Base-by-base conservation (phyloP, 106 monocot genomes). In the Platanthera zijinensis region DNA sequence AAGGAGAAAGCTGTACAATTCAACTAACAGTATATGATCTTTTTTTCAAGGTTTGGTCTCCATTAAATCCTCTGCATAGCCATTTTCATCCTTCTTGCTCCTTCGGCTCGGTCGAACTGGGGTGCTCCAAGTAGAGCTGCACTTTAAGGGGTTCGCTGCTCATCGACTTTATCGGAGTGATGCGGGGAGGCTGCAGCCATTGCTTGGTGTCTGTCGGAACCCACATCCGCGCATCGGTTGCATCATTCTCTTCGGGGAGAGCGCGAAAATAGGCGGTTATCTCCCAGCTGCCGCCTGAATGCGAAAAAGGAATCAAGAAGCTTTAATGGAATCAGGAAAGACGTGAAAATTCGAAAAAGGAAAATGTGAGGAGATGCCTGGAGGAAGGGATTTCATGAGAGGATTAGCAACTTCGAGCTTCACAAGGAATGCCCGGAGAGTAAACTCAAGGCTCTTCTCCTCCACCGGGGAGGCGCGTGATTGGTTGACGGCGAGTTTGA, bases 131-230 rank as follows among this genome's bases (percentile, higher is more conserved):
- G 76, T 92, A 99, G 15, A 99, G 86, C 84, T 99, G 99, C 81
- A 99, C 59, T 21, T 92, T 90, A 25, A 99, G 46, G 54, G 92
- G 94, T 9, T 99, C 85, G 10, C 94, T 90, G 84, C 72, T 86
- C 92, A 94, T 86, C 0, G 99, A 99, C 75, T 94, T 99, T 46
- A 99, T 88, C 17, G 99, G 99, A n/a, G 86, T 99, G 57, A 99
- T 99, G 7, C 83, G 53, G 7, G 94, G 82, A 51, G 89, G 91
- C 61, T 88, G 86, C 81, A 89, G 80, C 96, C 96, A 97, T 54
- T 82, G 91, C 52, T 92, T 94, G 7, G 88, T 92, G 78, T 99
- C 99, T 1, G 94, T 91, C 5, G 96, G 96, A 77, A 97, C 82
- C 96, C 96, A 97, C 47, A 89, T 75, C 52, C 80, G 82, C 14